A percentile compares a stretch with the other conserved stretches of the same genome.
phyloP scores from a whole-genome alignment of 345 rosid species.

The Luvunga scandens region DNA sequence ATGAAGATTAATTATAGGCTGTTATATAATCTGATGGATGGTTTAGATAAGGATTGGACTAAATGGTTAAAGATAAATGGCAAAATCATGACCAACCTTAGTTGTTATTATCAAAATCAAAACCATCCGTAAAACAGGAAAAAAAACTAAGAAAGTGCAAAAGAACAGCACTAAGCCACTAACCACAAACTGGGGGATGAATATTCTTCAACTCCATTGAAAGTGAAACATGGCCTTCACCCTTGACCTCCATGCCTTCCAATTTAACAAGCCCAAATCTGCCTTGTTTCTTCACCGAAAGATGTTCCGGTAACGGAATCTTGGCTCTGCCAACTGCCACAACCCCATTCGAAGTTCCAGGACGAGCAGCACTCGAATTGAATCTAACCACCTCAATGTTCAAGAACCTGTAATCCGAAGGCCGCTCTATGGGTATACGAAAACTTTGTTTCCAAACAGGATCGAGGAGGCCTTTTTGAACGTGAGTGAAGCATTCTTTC shows the following conservation, averaged over 20 bases:
- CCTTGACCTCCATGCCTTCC: not conserved
- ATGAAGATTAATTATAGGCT: no score
- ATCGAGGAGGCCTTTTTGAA: not conserved
- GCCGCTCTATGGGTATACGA: not conserved
- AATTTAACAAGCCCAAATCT: conserved; percentile 1
- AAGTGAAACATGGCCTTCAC: conserved; percentile 2
- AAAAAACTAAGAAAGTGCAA: no score
- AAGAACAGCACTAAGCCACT: no score
- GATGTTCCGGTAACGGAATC: not conserved
- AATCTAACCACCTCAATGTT: conserved; percentile 14
- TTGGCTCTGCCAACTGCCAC: conserved; percentile 9
- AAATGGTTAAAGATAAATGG: no score
- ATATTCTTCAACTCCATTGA: not conserved
- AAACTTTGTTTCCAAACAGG: conserved; percentile 11
- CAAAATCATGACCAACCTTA: no score
- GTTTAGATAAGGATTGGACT: no score
- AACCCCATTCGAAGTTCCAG: conserved; percentile 12
- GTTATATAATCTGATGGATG: no score
- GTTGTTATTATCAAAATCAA: no score
- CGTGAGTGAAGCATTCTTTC: not conserved
- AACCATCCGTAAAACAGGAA: no score
- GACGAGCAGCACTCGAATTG: not conserved
- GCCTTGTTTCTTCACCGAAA: not conserved
- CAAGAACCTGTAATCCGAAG: not conserved
- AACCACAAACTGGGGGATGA: not conserved